Base-by-base conservation (phyloP, 2,329 filamentous ascomycete species). In the Colletotrichum sansevieriae region DNA sequence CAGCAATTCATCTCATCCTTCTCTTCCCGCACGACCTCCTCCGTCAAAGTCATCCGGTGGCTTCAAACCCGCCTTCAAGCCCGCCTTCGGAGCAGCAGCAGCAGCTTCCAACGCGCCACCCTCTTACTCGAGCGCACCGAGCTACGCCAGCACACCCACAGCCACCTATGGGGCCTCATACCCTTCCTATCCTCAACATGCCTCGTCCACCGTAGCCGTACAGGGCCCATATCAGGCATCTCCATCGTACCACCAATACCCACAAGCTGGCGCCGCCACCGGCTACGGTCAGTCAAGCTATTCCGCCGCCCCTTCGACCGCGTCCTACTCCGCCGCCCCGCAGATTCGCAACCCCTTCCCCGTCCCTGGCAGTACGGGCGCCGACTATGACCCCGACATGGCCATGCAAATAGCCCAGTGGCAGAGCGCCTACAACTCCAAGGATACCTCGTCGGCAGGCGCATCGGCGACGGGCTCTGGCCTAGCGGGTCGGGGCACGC, bases 331-430 rank as follows among this genome's bases (percentile, higher is more conserved):
- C 56, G 81, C 86, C 18, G 81, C 89, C 11, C 91, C 92, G 11
- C 89, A 92, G 73, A 95, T 95, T 72, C 86, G 88, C 69, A 97
- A 97, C 77, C 93, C 95, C 0, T 97, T 97, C 76, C 90, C 90
- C 11, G 85, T 87, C 13, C 90, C 91, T 22, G 84, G 83, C 70
- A 80, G 74, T 73, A 78, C 75, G 72, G 78, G 74, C 64, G 74
- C 73, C 71, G 83, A 85, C 71, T 88, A 85, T 76, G 87, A 97
- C 75, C 89, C 93, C 3, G 94, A 97, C 73, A 91, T 93, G 83
- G 94, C 96, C 66, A 94, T 93, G 35, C 93, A 97, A 79, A 95
- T 98, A 70, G 94, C 95, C 56, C 93, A 97, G 79, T 98, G 95
- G 94, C 94, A 97, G 80, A 95, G 92, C 79, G 93, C 94, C 29